These are phyloP conservation scores for Debaryomyces sp. DNA, from an alignment of 1,139 yeast species.

Conservation along the genomic window DNA sequence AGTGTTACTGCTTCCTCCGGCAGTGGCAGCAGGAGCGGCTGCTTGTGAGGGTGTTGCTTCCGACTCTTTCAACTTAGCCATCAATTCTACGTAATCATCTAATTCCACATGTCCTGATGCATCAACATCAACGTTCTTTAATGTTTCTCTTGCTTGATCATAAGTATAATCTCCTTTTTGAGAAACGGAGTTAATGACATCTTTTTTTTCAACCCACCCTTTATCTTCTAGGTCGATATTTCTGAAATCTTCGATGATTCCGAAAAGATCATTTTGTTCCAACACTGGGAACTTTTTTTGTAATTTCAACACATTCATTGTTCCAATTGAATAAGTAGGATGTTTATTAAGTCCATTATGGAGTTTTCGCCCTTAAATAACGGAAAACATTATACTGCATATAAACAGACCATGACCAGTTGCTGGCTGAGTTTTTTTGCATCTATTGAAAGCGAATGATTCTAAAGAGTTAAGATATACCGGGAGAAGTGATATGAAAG, in stretches of 20 bases:
- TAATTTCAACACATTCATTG: conserved; percentile 53
- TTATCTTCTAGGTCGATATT: conserved; percentile 84
- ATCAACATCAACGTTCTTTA: conserved; percentile 88
- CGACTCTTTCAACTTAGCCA: conserved; percentile 65
- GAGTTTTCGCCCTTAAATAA: conserved; percentile 5
- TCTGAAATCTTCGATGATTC: conserved; percentile 75
- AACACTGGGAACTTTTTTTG: conserved; percentile 85
- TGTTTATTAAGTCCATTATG: background rate
- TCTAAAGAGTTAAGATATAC: background rate
- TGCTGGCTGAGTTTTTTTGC: conserved; percentile 9
- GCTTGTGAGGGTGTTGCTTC: conserved; percentile 17
- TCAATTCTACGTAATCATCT: conserved; percentile 91
- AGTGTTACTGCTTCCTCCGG: conserved; percentile 17
- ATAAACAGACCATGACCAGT: background rate
- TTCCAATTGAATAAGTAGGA: conserved; percentile 3
- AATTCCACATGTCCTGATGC: conserved; percentile 96
- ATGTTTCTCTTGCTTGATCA: conserved; percentile 91
- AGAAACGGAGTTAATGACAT: conserved; percentile 81
- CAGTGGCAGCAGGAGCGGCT: conserved; percentile 23
- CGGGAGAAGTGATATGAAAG: background rate
- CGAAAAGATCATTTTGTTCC: conserved; percentile 83
- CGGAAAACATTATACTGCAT: background rate
- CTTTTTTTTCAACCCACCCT: conserved; percentile 95
- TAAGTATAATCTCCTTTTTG: conserved; percentile 79
- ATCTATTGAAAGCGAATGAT: background rate